Evolutionary conservation across 305 asterid species (phyloP), one percentile per base, ranked within the genome.

Genomic region (Fraxinus nigra): DNA sequence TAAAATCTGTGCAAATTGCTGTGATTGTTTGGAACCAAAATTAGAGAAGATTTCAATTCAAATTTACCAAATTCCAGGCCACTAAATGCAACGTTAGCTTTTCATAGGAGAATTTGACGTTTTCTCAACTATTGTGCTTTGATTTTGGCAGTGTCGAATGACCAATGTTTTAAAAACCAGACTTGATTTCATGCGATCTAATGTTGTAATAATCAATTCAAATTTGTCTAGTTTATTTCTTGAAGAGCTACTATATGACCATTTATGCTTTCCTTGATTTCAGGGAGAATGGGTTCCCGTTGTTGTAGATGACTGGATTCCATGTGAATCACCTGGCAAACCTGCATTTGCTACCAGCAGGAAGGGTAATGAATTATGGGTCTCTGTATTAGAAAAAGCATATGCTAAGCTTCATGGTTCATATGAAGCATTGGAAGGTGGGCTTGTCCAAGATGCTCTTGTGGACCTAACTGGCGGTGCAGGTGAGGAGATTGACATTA

Each of bases 251-350:
- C 78, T 63, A 24, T 37, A 70, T 13, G 20, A 32, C 10, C 75
- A 4, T 70, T 32, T 70, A 73, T 43, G 24, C 18, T 76, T 83
- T 48, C 65, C 35, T 74, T 63, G 51, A 61, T 80, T 82, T 76
- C 86, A 97, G 98, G 99, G 99, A 72, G 99, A 97, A 84, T 97
- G 99, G 99, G 99, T 97, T 84, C 99, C 99, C 14, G 98, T 97
- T 74, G 97, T 97, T 26, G 97, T 97, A 33, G 98, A 97, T 85
- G 98, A 97, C 89, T 97, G 98, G 99, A 95, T 97, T 89, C 99
- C 99, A 34, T 97, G 98, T 61, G 98, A 97, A 87, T 92, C 98
- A 37, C 97, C 98, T 11, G 98, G 98, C 34, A 97, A 90, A 87
- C 98, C 99, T 54, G 98, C 98, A 80, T 97, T 97, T 89, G 98